Percentiles rank a stretch among this genome's conserved stretches.
These are phyloP conservation scores for Cyclocybe aegerita DNA, from an alignment of 768 basidiomycete species.

Conservation along the genomic window DNA sequence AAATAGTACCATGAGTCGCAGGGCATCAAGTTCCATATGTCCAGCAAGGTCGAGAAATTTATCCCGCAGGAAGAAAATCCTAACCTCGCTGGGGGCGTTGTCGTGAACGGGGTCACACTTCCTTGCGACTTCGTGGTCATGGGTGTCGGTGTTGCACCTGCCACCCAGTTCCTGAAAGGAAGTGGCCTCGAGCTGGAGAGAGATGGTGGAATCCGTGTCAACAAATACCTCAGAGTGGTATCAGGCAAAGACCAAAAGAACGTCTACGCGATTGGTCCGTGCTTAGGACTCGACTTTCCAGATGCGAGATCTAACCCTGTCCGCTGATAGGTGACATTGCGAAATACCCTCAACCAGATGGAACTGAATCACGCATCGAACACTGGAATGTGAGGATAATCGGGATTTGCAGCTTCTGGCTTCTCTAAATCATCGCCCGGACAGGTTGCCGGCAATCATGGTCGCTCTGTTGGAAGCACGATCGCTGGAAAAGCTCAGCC, in stretches of 20 bases:
- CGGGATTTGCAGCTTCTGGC: no score
- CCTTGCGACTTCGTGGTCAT: constrained; percentile 79
- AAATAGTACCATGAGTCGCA: constrained; percentile 74
- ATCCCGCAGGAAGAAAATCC: constrained; percentile 52
- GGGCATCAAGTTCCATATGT: constrained; percentile 85
- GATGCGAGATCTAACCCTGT: not conserved
- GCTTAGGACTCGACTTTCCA: not conserved
- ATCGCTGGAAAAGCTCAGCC: constrained; percentile 65
- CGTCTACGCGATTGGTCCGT: constrained; percentile 70
- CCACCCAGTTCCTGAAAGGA: constrained; percentile 76
- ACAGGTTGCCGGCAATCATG: constrained; percentile 83
- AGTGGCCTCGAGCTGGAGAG: constrained; percentile 69
- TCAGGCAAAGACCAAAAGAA: constrained; percentile 40
- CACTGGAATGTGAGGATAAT: constrained; percentile 78
- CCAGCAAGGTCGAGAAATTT: constrained; percentile 66
- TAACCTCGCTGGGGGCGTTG: constrained; percentile 59
- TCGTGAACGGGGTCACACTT: constrained; percentile 61
- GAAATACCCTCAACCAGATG: constrained; percentile 63
- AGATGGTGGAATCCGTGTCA: constrained; percentile 76
- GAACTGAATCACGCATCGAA: constrained; percentile 65
- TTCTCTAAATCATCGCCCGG: not conserved
- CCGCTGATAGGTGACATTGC: constrained; percentile 69
- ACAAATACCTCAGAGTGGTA: constrained; percentile 66
- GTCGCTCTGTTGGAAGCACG: constrained; percentile 77
- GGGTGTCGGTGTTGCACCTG: constrained; percentile 85